Evolutionary conservation across 2,329 filamentous ascomycete genomes (phyloP), one percentile per base, ranked within the genome.

Genomic region (Colletotrichum plurivorum): DNA sequence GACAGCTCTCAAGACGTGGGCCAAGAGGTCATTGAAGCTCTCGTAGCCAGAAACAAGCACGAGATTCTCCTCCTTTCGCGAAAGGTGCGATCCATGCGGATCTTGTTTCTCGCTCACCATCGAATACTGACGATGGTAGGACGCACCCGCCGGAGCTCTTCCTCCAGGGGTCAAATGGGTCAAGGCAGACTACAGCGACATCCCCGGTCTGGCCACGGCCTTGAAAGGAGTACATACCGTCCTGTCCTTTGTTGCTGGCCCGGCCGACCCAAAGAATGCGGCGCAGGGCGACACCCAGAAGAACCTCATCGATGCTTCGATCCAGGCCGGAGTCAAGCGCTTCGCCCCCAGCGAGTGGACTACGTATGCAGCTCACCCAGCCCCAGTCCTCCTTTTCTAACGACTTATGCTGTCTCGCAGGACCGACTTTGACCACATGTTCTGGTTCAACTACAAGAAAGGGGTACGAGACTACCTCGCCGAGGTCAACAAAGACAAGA

Each of bases 271-370:
- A 5, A 71, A 73, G 1, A 72, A 80, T 39, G 75, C 76, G n/a
- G 76, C 84, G 0, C 89, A 91, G 73, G 70, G 80, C 45, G 75
- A 76, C 15, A 75, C 85, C 0, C 89, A 91, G 73, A 83, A 81
- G 68, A 84, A 83, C 39, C 78, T 92, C 54, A 87, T 91, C 59
- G 87, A 91, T 65, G 90, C 89, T 1, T 83, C 87, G 7, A 81
- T 90, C 46, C 79, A 80, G 3, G 89, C 88, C 1, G 87, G 88
- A 1, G 89, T 92, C 6, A 85, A 86, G 72, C 84, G 88, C 7
- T 90, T 89, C 74, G 84, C 90, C 1, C 88, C 89, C 2, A 88
- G 87, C 43, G 90, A 93, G 71, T 92, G 85, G 71, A 78, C 75
- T 22, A 78, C 77, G 84, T 85, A 67, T 48, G 3, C 4, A 2